A percentile compares a stretch with the other conserved stretches of the same genome.
These are phyloP conservation scores for Fusarium nurragi DNA, from an alignment of 2,329 filamentous ascomycete species.

Conservation along the genomic window DNA sequence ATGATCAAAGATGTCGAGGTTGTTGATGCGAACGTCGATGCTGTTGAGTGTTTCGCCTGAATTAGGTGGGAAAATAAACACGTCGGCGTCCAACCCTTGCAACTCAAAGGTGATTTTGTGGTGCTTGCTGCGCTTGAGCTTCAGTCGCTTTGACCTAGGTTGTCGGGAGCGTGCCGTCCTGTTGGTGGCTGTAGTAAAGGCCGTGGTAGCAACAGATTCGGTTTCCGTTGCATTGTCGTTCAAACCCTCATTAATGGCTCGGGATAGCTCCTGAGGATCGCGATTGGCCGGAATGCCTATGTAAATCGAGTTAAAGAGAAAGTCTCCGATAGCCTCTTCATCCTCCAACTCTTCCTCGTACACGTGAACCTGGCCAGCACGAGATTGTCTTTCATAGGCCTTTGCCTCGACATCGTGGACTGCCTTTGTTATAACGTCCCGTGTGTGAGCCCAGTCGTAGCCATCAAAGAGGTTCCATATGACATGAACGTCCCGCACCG, in stretches of 20 bases:
- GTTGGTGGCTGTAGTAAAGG: conserved; percentile 67
- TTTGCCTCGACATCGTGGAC: conserved; percentile 88
- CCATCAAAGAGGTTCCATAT: conserved; percentile 99
- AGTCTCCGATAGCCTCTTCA: conserved; percentile 89
- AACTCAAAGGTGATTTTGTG: conserved; percentile 98
- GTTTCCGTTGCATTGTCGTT: conserved; percentile 90
- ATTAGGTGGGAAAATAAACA: conserved; percentile 80
- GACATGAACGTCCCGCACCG: conserved; percentile 85
- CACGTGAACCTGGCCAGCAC: conserved; percentile 64
- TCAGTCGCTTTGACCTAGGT: conserved; percentile 68
- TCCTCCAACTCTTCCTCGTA: conserved; percentile 79
- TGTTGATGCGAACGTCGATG: conserved; percentile 81
- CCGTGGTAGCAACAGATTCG: conserved; percentile 84
- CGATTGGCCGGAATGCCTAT: conserved; percentile 89
- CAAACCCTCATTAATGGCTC: conserved; percentile 86
- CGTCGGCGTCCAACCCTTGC: conserved; percentile 81
- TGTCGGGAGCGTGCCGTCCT: conserved; percentile 56
- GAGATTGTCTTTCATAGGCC: conserved; percentile 77
- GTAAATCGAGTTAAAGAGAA: conserved; percentile 98
- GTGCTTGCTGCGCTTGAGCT: conserved; percentile 82
- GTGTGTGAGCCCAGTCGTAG: conserved; percentile 92
- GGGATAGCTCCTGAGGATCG: conserved; percentile 82
- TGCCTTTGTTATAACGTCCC: conserved; percentile 85
- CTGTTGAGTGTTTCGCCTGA: conserved; percentile 87
- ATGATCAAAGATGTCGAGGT: conserved; percentile 93